A percentile compares a stretch with the other conserved stretches of the same genome.
Conservation (phyloP, 2,329 filamentous ascomycete genomes). For the Penicillium sp. region DNA sequence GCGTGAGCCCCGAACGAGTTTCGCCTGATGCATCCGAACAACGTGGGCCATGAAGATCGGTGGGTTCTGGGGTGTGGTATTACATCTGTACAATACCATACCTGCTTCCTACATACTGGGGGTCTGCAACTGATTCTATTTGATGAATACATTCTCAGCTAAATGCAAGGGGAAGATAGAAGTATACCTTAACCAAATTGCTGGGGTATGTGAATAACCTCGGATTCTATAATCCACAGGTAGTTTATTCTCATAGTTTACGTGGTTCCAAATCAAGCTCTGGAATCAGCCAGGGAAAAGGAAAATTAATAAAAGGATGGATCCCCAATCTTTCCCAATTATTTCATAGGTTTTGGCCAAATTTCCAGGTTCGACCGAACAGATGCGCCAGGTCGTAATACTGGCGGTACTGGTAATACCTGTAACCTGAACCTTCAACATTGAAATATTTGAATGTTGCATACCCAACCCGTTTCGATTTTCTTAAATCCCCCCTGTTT, state of each 20-base stretch:
- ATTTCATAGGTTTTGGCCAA: slow-evolving; percentile 15
- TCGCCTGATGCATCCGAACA: slow-evolving; percentile 38
- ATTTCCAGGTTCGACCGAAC: slow-evolving; percentile 7
- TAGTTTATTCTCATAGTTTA: not conserved
- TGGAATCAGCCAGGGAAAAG: not conserved
- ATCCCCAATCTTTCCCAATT: slow-evolving; percentile 6
- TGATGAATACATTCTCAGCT: not conserved
- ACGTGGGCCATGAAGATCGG: slow-evolving; percentile 37
- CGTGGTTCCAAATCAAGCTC: slow-evolving; percentile 14
- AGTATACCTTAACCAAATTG: not conserved
- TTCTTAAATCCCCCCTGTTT: not conserved
- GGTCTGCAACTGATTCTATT: not conserved
- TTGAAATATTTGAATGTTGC: not conserved
- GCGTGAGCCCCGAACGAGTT: slow-evolving; percentile 35
- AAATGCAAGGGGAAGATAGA: not conserved
- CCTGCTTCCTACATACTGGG: not conserved
- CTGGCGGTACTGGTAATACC: too few species aligned
- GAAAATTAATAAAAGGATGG: not conserved
- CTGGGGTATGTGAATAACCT: not conserved
- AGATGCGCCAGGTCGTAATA: slow-evolving; percentile 11
- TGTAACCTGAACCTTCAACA: not conserved
- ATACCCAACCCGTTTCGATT: not conserved
- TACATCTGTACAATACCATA: not conserved
- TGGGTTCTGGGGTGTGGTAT: slow-evolving; percentile 19
- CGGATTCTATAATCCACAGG: not conserved